Conservation (phyloP, 2,329 filamentous ascomycete genomes). For the Penicillium sp. region DNA sequence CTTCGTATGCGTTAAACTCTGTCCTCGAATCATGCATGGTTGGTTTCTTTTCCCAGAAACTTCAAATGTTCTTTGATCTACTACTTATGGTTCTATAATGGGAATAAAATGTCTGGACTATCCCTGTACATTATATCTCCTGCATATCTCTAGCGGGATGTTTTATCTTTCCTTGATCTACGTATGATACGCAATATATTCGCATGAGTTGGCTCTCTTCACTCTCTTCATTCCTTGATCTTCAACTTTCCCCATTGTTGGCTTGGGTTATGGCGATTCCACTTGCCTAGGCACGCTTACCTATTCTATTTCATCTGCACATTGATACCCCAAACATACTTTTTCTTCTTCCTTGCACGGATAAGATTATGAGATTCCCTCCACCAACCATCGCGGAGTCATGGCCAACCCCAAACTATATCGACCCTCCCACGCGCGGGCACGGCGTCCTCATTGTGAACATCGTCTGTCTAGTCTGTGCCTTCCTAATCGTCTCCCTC, state of each 20-base stretch:
- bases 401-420: conserved; percentile 51
- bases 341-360: background rate
- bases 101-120: background rate
- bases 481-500: conserved; percentile 42
- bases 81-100: background rate
- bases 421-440: conserved; percentile 47
- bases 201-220: background rate
- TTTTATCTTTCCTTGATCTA: background rate
- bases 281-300: background rate
- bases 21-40: too few species aligned
- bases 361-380: conserved; percentile 37
- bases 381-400: conserved; percentile 41
- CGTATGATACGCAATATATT: background rate
- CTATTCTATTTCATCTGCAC: background rate
- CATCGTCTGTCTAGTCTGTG: conserved; percentile 40
- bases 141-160: background rate
- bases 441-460: conserved; percentile 45
- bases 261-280: background rate
- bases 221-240: background rate
- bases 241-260: background rate
- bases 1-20: background rate
- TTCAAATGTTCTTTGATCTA: background rate
- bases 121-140: conserved; percentile 5
- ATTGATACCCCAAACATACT: background rate
- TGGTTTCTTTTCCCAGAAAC: background rate